Evolutionary conservation across 306 rosid genomes (phyloP).

Genomic region (Fragaria vesca): DNA sequence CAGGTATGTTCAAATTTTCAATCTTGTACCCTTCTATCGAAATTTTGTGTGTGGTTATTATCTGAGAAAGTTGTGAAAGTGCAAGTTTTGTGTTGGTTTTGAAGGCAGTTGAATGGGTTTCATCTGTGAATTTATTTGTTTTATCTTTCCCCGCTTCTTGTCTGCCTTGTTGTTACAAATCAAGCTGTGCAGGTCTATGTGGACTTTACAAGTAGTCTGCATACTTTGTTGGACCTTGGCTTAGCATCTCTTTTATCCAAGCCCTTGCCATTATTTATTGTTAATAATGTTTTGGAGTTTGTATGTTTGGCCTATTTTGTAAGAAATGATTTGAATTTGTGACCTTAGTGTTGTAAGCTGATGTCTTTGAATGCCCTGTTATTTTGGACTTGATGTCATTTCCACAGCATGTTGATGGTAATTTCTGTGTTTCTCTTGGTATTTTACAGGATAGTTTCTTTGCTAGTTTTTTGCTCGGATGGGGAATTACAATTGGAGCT

Average conservation of each 20-base stretch:
- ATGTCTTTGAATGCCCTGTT: not conserved
- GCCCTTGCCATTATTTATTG: not conserved
- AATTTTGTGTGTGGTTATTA: not conserved
- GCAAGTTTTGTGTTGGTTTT: not conserved
- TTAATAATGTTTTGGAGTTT: too few species aligned
- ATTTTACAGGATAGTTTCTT: slow-evolving; percentile 78
- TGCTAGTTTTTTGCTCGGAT: slow-evolving; percentile 86
- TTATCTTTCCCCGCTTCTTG: not conserved
- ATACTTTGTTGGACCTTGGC: not conserved
- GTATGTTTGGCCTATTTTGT: slow-evolving; percentile 2
- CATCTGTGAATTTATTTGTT: not conserved
- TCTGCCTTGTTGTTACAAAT: not conserved
- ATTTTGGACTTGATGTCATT: not conserved
- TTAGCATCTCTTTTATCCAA: not conserved
- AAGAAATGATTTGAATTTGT: not conserved
- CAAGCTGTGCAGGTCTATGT: not conserved
- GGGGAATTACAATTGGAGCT: slow-evolving; percentile 88
- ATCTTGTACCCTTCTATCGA: not conserved
- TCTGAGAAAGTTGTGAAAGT: not conserved
- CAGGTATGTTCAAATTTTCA: slow-evolving; percentile 47
- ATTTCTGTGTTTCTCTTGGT: slow-evolving; percentile 16
- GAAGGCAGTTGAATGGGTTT: not conserved
- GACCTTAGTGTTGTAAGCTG: not conserved
- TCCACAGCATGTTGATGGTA: slow-evolving; percentile 11
- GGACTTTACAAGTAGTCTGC: not conserved